Conservation (phyloP, 75 land plant species). For the Pseudotsuga menziesii region DNA sequence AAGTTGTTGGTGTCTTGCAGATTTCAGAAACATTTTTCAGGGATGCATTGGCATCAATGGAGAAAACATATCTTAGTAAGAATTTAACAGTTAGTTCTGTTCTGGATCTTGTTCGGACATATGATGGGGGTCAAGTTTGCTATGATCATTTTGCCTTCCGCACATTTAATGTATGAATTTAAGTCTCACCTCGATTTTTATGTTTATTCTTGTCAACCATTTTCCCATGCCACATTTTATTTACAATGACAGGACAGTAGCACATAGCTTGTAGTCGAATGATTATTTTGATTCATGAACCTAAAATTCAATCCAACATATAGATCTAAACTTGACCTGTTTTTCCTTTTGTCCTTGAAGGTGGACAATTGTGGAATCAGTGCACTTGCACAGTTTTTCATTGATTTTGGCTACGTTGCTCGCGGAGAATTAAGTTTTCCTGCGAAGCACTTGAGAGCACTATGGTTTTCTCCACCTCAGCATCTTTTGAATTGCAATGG, state of each 20-base stretch:
- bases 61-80: slow-evolving; percentile 68
- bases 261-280: not conserved
- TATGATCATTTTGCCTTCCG: slow-evolving; percentile 98
- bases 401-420: slow-evolving; percentile 72
- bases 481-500: slow-evolving; percentile 28
- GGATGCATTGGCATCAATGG: slow-evolving; percentile 51
- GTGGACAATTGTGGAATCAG: slow-evolving; percentile 89
- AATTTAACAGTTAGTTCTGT: slow-evolving; percentile 86
- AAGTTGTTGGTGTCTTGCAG: slow-evolving; percentile 12
- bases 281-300: not conserved
- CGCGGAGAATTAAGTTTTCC: slow-evolving; percentile 92
- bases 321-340: not conserved
- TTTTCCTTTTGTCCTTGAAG: slow-evolving; percentile 28
- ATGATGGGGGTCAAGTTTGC: slow-evolving; percentile 59
- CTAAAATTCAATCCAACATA: not conserved
- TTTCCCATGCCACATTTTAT: too few species aligned
- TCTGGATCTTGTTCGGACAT: slow-evolving; percentile 63
- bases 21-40: slow-evolving; percentile 62
- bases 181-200: not conserved
- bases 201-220: too few species aligned
- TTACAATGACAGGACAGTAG: not conserved
- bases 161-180: slow-evolving; percentile 77
- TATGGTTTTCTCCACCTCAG: slow-evolving; percentile 93
- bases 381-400: slow-evolving; percentile 78
- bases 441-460: slow-evolving; percentile 80